A percentile compares a stretch with the other conserved stretches of the same genome.
Evolutionary conservation across 768 basidiomycete genomes (phyloP).

Genomic region (Gautieria morchelliformis): DNA sequence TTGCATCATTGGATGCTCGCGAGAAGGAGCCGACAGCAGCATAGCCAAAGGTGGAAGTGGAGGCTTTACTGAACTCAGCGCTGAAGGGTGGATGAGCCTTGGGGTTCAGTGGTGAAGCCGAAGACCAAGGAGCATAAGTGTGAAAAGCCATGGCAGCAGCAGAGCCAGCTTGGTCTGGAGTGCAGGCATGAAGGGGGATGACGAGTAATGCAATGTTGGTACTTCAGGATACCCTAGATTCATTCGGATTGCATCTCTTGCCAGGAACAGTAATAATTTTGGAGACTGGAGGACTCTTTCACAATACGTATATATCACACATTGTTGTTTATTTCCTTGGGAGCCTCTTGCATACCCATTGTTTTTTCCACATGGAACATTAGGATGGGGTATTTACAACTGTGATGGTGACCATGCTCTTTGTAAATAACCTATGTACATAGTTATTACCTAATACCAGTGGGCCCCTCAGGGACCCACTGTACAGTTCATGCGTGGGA

Average conservation of each 20-base stretch:
- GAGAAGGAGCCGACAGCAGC: constrained; percentile 61
- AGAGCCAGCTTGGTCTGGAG: constrained; percentile 81
- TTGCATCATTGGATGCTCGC: constrained; percentile 72
- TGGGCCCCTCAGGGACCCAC: too few relatives aligned
- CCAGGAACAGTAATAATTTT: not conserved
- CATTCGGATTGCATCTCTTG: not conserved
- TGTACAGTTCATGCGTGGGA: too few relatives aligned
- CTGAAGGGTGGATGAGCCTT: constrained; percentile 27
- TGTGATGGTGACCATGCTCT: too few relatives aligned
- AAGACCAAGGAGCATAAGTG: constrained; percentile 40
- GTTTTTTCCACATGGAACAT: too few relatives aligned
- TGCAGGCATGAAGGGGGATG: constrained; percentile 66
- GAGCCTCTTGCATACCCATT: too few relatives aligned
- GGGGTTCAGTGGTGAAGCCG: constrained; percentile 49
- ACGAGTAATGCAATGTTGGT: constrained; percentile 27
- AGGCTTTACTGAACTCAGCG: constrained; percentile 71
- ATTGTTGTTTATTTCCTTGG: not conserved
- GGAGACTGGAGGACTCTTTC: too few relatives aligned
- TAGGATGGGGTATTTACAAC: too few relatives aligned
- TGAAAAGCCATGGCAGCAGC: constrained; percentile 33
- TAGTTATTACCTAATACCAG: too few relatives aligned
- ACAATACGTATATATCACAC: constrained; percentile 4
- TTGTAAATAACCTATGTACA: too few relatives aligned
- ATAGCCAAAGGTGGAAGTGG: constrained; percentile 63
- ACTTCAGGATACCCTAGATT: not conserved